These are phyloP conservation scores for Collybia nuda DNA, from an alignment of 768 basidiomycete genomes.

Conservation along the genomic window DNA sequence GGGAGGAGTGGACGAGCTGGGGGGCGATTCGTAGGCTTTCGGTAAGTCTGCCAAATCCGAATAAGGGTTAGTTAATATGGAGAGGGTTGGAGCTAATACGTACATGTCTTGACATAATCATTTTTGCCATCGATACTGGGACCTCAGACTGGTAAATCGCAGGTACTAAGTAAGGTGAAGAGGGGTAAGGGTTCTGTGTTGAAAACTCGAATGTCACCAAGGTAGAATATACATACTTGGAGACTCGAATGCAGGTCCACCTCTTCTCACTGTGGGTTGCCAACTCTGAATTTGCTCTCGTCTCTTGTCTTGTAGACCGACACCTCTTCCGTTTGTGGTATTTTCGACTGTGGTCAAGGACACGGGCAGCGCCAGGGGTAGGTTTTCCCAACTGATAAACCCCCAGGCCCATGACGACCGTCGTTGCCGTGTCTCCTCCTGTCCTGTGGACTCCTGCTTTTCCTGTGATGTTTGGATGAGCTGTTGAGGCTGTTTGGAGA, in stretches of 20 bases:
- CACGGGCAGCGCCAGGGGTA: slow-evolving; percentile 25
- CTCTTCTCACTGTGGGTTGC: slow-evolving; percentile 14
- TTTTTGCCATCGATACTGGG: slow-evolving; percentile 50
- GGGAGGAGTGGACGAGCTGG: slow-evolving; percentile 14
- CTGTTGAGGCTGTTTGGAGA: slow-evolving; percentile 9
- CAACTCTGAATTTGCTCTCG: slow-evolving; percentile 15
- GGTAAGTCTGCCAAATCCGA: slow-evolving; percentile 12
- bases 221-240: slow-evolving; percentile 16
- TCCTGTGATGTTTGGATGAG: slow-evolving; percentile 11
- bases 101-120: slow-evolving; percentile 55
- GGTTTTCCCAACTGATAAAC: slow-evolving; percentile 21
- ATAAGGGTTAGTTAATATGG: not conserved
- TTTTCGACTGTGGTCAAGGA: slow-evolving; percentile 17
- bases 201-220: not conserved
- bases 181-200: not conserved
- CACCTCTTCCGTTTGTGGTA: slow-evolving; percentile 15
- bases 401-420: slow-evolving; percentile 23
- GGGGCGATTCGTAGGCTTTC: slow-evolving; percentile 20
- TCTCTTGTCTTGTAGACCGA: slow-evolving; percentile 21
- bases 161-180: slow-evolving; percentile 27
- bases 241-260: slow-evolving; percentile 24
- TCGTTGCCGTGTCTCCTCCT: slow-evolving; percentile 9
- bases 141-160: slow-evolving; percentile 41
- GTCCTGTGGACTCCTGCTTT: slow-evolving; percentile 11
- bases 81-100: slow-evolving; percentile 10